Conservation (phyloP, 225 moss, liverwort and hornwort species). For the Ulota crispa region DNA sequence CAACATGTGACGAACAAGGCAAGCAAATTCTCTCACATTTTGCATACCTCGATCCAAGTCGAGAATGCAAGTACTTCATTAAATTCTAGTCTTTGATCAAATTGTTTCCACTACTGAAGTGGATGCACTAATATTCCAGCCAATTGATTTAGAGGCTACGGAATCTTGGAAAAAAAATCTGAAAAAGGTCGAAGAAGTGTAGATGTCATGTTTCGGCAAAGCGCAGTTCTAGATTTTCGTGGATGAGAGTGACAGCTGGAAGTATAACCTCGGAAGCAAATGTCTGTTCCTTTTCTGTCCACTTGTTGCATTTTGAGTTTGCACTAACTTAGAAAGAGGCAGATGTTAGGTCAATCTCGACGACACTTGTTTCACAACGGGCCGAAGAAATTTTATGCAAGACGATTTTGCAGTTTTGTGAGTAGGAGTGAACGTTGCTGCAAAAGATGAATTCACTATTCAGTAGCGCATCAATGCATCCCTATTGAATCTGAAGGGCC, state of each 20-base stretch:
- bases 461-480: background rate
- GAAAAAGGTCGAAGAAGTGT: background rate
- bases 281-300: too few relatives aligned
- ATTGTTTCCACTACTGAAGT: background rate
- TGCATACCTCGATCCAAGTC: background rate
- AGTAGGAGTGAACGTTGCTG: background rate
- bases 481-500: background rate
- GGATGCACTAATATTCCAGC: too few relatives aligned
- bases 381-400: background rate
- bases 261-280: background rate
- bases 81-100: background rate
- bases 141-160: background rate
- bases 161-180: background rate
- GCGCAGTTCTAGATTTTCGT: background rate
- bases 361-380: background rate
- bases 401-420: background rate
- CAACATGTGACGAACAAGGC: background rate
- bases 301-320: background rate
- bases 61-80: background rate
- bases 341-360: background rate
- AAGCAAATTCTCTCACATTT: background rate
- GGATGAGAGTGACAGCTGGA: too few relatives aligned
- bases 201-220: background rate
- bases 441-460: background rate
- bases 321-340: background rate